Evolutionary conservation across 805 yeast species (phyloP).

Genomic region (Scheffersomyces coipomensis): DNA sequence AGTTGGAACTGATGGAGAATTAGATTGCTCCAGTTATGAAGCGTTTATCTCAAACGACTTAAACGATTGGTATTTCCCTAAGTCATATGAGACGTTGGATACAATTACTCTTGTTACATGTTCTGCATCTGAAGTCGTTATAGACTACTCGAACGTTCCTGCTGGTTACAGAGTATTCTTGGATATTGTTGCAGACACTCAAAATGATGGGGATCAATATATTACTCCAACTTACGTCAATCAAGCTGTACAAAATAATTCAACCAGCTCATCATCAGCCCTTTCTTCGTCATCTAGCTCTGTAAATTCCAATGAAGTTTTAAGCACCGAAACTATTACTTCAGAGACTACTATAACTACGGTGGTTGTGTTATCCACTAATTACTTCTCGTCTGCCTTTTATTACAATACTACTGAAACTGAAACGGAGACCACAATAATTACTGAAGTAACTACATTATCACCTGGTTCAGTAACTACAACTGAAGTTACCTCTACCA

Average conservation of each 20-base stretch:
- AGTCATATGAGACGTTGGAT: slow-evolving; percentile 1
- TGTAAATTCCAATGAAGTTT: not conserved
- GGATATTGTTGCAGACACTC: slow-evolving; percentile 4
- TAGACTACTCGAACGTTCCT: slow-evolving; percentile 17
- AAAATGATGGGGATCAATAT: not conserved
- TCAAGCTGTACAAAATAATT: not conserved
- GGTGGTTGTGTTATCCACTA: not conserved
- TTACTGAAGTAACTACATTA: not conserved
- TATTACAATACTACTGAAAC: not conserved
- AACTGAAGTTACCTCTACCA: not conserved
- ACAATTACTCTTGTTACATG: slow-evolving; percentile 13
- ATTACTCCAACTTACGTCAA: not conserved
- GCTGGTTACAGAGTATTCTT: slow-evolving; percentile 20
- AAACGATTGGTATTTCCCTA: slow-evolving; percentile 20
- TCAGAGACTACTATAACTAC: not conserved
- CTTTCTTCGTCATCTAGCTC: not conserved
- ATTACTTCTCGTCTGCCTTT: not conserved
- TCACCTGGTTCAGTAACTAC: not conserved
- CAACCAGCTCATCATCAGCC: not conserved
- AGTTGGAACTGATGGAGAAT: slow-evolving; percentile 1
- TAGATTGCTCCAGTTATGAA: slow-evolving; percentile 19
- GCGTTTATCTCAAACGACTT: slow-evolving; percentile 15
- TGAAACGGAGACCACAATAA: not conserved
- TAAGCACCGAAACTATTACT: not conserved
- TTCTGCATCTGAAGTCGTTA: slow-evolving; percentile 5